Base-by-base conservation (phyloP, 1,139 yeast genomes). In the Petasospora rhodanensis region DNA sequence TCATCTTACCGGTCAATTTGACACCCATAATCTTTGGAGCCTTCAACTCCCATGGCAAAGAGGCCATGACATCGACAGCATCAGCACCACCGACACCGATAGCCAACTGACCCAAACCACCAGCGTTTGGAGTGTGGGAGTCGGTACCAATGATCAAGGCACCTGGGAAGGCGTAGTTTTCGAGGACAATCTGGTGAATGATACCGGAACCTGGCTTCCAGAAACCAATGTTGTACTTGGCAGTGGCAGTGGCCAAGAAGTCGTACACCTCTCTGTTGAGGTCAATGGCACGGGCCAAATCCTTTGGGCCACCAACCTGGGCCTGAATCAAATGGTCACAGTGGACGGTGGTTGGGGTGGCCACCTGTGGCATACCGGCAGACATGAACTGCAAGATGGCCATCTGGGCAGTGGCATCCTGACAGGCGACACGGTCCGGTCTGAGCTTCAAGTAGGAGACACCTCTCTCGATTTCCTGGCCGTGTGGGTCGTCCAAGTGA, bases 201-300 rank as follows among this genome's bases (percentile, higher is more conserved):
- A 91, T 91, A 54, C 98, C 98, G 40, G 96, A 87, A 63, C 97
- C 97, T 62, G 98, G 97, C 64, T 84, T 85, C 98, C 98, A 91
- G 87, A 91, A 91, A 65, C 96, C 96, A 66, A 91, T 84, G 77
- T 87, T 84, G 75, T 89, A 91, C 71, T 89, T 89, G 56, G 96
- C 95, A 64, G 96, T 84, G 46, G 96, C 91, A 50, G 94, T 67
- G 44, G 86, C 76, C 68, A 91, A 78, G 74, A 91, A 91, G 68
- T 91, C 96, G 67, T 79, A 91, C 50, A 91, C 98, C 70, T 91
- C 98, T 71, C 83, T 86, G 78, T 91, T 91, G 60, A 86, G 70
- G 59, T 79, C 81, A 58, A 86, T 80, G 60, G 98, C 96, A 66
- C 96, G 81, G 40, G 79, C 80, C 68, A 91, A 79, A 73, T 91